phyloP scores from a whole-genome alignment of 2,329 filamentous ascomycete genomes.

The Verticillium dahliae region DNA sequence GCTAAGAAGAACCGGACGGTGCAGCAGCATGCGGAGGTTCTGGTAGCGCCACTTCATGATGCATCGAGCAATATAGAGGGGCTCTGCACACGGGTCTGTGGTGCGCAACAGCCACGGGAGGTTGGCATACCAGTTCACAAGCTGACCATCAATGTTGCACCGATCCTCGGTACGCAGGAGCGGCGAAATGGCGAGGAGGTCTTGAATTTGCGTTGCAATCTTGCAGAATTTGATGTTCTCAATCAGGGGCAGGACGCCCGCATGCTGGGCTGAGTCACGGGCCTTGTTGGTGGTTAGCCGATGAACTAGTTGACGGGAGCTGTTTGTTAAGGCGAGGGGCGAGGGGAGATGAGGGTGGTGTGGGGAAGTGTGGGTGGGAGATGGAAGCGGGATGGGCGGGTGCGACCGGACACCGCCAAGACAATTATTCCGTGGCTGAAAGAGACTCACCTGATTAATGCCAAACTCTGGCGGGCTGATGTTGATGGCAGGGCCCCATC shows the following conservation, averaged over 20 bases:
- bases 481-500: constrained; percentile 62
- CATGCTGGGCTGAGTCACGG: constrained; percentile 49
- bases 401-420: not conserved
- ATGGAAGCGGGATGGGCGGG: not conserved
- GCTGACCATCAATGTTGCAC: constrained; percentile 57
- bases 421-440: not conserved
- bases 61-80: constrained; percentile 61
- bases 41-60: constrained; percentile 81
- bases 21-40: constrained; percentile 69
- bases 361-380: constrained; percentile 1
- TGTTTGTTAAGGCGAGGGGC: constrained; percentile 1
- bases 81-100: constrained; percentile 62
- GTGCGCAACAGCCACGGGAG: constrained; percentile 61
- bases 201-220: constrained; percentile 71
- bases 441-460: constrained; percentile 25
- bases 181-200: constrained; percentile 64
- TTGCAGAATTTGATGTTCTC: constrained; percentile 77
- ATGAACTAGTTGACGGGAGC: not conserved
- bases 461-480: constrained; percentile 54
- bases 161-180: constrained; percentile 62
- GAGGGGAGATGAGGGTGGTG: not conserved
- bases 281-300: constrained; percentile 9
- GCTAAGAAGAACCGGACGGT: constrained; percentile 66
- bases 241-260: constrained; percentile 62
- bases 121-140: constrained; percentile 66